Evolutionary conservation across 257 asterid species (phyloP).

Genomic region (Echites panduratus): DNA sequence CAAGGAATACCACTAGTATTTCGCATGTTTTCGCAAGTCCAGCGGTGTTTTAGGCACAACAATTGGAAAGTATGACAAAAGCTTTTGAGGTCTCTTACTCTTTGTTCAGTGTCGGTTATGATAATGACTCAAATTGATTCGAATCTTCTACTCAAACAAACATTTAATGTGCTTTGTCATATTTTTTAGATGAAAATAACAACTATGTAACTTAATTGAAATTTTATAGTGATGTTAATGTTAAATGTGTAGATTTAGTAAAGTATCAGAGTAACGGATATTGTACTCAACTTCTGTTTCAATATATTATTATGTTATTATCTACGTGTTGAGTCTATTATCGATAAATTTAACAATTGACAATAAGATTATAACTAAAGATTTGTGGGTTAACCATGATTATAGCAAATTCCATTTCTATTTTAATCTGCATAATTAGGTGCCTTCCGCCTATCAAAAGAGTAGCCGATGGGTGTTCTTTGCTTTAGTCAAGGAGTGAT

Average conservation of each 20-base stretch:
- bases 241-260: too few species aligned
- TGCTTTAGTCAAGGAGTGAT: not conserved
- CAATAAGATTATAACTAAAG: not conserved
- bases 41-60: not conserved
- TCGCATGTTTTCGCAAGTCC: not conserved
- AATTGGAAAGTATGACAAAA: not conserved
- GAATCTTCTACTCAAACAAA: not conserved
- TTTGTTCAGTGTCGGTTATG: conserved; percentile 8
- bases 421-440: not conserved
- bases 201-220: too few species aligned
- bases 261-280: too few species aligned
- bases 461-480: not conserved
- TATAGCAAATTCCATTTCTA: not conserved
- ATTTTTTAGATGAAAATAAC: not conserved
- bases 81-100: not conserved
- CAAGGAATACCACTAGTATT: not conserved
- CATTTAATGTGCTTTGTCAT: not conserved
- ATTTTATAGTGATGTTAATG: too few species aligned
- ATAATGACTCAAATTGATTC: conserved; percentile 1
- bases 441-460: not conserved
- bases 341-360: not conserved
- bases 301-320: too few species aligned
- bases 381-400: not conserved
- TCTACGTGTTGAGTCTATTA: too few species aligned
- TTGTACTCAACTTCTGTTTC: too few species aligned